Base-by-base conservation (phyloP, 2,329 filamentous ascomycete genomes). In the Alternaria sp. region DNA sequence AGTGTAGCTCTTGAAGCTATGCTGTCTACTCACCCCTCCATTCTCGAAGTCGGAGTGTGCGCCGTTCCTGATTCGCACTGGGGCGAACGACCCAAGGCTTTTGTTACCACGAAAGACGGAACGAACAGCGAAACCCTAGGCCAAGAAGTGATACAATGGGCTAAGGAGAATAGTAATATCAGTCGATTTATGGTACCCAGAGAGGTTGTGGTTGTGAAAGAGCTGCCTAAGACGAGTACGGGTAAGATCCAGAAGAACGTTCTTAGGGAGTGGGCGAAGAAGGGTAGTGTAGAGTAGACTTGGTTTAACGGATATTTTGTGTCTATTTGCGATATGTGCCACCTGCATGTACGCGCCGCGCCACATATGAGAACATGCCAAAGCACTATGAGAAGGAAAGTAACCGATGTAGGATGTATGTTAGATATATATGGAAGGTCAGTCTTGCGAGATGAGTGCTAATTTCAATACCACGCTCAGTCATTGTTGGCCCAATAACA, bases 211-310 rank as follows among this genome's bases (percentile, higher is more conserved):
- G 83, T 98, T 44, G 87, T 99, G n/a, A 68, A 82, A 6, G 94
- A 97, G 78, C 83, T 99, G 66, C 95, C 95, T 10, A 99, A 99
- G 86, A 99, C 95, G 28, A 95, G 92, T 78, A 99, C 95, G 0
- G 95, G 95, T 3, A 99, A 99, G 85, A 86, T 98, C 62, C 90
- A 93, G 86, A 99, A 99, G 87, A 98, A 97, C 73, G 87, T 97
- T 7, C 79, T 99, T 57, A 84, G 95, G 62, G 90, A 92, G 69
- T 97, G 94, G 94, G 92, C 91, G 3, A 92, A 87, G 75, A 56
- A 36, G 28, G 57, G 57, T 5, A 85, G 86, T 27, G 41, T 79
- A 9, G 52, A 49, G 57, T 59, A 59, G 22, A n/a, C 36, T 16
- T 50, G 40, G n/a, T 27, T 27, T 11, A 14, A 50, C 11, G 22